Evolutionary conservation across 768 basidiomycete species (phyloP), one percentile per base, ranked within the genome.

Genomic region (Roridomyces roridus): DNA sequence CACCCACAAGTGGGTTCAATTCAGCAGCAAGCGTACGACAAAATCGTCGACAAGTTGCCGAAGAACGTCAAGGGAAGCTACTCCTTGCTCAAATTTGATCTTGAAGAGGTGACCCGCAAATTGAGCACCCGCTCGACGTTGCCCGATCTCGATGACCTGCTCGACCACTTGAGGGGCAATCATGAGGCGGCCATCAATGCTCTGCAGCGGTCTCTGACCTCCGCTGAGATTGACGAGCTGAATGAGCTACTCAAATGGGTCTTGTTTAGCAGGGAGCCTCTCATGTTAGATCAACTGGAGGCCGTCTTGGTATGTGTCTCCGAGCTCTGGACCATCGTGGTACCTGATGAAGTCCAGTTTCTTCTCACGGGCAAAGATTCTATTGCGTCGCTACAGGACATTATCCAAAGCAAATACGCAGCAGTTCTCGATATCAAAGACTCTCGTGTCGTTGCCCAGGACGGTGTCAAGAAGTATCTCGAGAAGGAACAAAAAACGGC

Each of bases 231-330:
- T 29, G 17, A 15, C 8, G 46, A 47, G 46, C 26, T 47, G 23
- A 47, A 47, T 29, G 46, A 47, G 18, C 34, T 47, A 25, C 26
- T 47, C 28, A 47, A 47, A 18, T 47, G 46, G 46, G 34, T 47
- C 4, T 12, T 47, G 28, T 47, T 8, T 47, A 36, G 29, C 34
- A 31, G 23, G 18, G 28, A 29, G 15, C 11, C 46, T 47, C 14
- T 47, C 5, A 47, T 7, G 23, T n/a, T 36, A 29, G 46, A 47
- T 20, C 28, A 47, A 24, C 46, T 47, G 23, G 46, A 47, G 28
- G 46, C 46, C 26, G 46, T 25, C 28, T 31, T 47, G 46, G 46
- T 47, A 29, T 31, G 46, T n/a, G n/a, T n/a, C n/a, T 47, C n/a
- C n/a, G n/a, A n/a, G n/a, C n/a, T n/a, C n/a, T n/a, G n/a, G n/a